A percentile compares a stretch with the other conserved stretches of the same genome.
phyloP scores from a whole-genome alignment of 352 stramenopile genomes.

The Sclerospora graminicola region DNA sequence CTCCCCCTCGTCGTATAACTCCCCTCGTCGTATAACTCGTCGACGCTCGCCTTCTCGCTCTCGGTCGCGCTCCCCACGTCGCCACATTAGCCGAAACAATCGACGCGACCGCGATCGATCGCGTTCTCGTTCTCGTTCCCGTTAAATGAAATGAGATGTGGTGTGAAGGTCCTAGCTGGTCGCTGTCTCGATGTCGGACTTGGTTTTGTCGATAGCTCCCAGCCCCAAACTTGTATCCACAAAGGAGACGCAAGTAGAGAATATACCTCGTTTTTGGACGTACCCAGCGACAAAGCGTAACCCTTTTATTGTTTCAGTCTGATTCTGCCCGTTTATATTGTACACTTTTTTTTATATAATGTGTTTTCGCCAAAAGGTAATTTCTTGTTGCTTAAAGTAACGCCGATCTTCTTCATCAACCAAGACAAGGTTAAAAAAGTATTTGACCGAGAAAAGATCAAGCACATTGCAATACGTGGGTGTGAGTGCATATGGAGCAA shows the following conservation, averaged over 20 bases:
- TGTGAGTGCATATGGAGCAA: slow-evolving; percentile 85
- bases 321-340: too few relatives aligned
- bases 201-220: slow-evolving; percentile 10
- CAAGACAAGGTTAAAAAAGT: slow-evolving; percentile 98
- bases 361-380: slow-evolving; percentile 90
- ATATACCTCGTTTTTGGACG: not conserved
- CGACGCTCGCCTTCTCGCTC: slow-evolving; percentile 27
- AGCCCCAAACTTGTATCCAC: not conserved
- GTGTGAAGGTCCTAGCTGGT: slow-evolving; percentile 1
- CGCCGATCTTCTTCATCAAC: slow-evolving; percentile 98
- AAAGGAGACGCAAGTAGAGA: slow-evolving; percentile 1
- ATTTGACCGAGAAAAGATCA: slow-evolving; percentile 91
- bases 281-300: too few relatives aligned
- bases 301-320: too few relatives aligned
- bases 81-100: slow-evolving; percentile 16
- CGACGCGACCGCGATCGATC: slow-evolving; percentile 14
- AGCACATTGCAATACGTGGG: slow-evolving; percentile 85
- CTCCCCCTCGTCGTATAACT: slow-evolving; percentile 10
- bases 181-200: not conserved
- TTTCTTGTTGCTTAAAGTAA: slow-evolving; percentile 99
- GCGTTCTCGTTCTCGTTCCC: slow-evolving; percentile 17
- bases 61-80: slow-evolving; percentile 21
- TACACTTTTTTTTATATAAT: slow-evolving; percentile 16
- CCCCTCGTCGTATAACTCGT: slow-evolving; percentile 15
- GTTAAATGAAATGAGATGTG: slow-evolving; percentile 1